These are phyloP conservation scores for Candida pseudoviswanathii DNA, from an alignment of 1,139 yeast species.

Conservation along the genomic window DNA sequence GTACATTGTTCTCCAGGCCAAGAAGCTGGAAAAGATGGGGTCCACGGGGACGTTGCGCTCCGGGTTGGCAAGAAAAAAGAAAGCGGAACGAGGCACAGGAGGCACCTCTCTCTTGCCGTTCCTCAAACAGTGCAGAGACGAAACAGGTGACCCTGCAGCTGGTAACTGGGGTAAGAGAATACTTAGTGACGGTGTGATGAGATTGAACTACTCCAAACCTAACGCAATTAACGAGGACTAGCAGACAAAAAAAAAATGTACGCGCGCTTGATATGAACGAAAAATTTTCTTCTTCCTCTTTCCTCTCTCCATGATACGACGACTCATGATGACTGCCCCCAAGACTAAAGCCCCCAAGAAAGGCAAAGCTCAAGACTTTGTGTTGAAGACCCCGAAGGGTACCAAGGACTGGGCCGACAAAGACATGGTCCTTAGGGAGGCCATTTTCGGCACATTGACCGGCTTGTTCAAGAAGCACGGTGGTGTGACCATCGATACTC, in stretches of 20 bases:
- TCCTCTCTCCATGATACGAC: constrained; percentile 1
- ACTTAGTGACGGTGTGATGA: constrained; percentile 61
- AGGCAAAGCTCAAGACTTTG: constrained; percentile 48
- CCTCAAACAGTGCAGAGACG: constrained; percentile 93
- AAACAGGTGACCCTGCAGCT: constrained; percentile 90
- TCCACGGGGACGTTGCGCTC: constrained; percentile 59
- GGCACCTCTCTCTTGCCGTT: constrained; percentile 92
- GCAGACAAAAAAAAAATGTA: too few relatives aligned
- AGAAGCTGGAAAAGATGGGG: constrained; percentile 51
- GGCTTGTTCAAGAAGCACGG: constrained; percentile 89
- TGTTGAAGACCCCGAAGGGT: constrained; percentile 93
- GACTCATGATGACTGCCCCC: constrained; percentile 1
- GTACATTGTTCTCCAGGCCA: constrained; percentile 79
- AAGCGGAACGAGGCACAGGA: constrained; percentile 82
- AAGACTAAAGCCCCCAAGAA: constrained; percentile 21
- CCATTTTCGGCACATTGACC: constrained; percentile 73
- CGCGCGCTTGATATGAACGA: too few relatives aligned
- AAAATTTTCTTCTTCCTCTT: neutral
- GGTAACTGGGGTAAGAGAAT: constrained; percentile 86
- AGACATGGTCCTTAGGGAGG: constrained; percentile 94
- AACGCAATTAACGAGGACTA: constrained; percentile 34
- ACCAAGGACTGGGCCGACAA: constrained; percentile 98
- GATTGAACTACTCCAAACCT: constrained; percentile 41
- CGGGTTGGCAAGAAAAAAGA: constrained; percentile 56
- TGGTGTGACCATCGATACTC: constrained; percentile 96